Percentiles rank a stretch among this genome's conserved stretches.
phyloP scores from a whole-genome alignment of 2,329 filamentous ascomycete genomes.

The Botrytis fabae region DNA sequence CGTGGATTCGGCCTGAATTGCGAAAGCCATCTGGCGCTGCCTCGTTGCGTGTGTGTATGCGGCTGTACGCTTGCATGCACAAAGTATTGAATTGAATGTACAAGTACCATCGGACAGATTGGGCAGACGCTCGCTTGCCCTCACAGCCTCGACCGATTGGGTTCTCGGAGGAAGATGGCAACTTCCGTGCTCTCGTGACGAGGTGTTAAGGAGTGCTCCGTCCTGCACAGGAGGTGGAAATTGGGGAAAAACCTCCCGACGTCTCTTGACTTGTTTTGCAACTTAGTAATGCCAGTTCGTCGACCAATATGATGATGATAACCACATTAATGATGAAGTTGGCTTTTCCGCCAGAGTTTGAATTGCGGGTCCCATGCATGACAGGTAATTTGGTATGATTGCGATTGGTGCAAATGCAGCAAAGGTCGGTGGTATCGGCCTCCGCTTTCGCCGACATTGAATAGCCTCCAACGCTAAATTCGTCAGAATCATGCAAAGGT shows the following conservation, averaged over 20 bases:
- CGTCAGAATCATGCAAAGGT: neutral
- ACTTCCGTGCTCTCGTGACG: neutral
- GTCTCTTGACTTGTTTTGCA: neutral
- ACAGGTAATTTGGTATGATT: neutral
- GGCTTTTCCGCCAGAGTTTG: neutral
- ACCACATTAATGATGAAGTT: neutral
- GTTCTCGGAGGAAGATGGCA: neutral
- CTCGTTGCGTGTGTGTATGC: neutral
- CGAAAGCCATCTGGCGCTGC: neutral
- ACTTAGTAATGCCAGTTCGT: neutral
- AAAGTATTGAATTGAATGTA: no score
- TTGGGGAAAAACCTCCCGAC: neutral
- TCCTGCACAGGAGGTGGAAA: neutral
- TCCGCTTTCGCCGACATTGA: slow-evolving; percentile 9
- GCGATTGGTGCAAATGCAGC: neutral
- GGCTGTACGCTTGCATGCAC: neutral
- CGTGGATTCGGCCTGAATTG: neutral
- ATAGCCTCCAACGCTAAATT: neutral
- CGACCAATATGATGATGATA: neutral
- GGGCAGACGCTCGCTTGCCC: neutral
- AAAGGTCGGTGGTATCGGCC: slow-evolving; percentile 16
- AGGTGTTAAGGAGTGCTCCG: neutral
- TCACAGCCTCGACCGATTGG: neutral
- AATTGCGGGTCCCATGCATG: neutral
- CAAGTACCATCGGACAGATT: neutral